These are phyloP conservation scores for Grigorovia yakushimaensis DNA, from an alignment of 805 yeast species.

Conservation along the genomic window DNA sequence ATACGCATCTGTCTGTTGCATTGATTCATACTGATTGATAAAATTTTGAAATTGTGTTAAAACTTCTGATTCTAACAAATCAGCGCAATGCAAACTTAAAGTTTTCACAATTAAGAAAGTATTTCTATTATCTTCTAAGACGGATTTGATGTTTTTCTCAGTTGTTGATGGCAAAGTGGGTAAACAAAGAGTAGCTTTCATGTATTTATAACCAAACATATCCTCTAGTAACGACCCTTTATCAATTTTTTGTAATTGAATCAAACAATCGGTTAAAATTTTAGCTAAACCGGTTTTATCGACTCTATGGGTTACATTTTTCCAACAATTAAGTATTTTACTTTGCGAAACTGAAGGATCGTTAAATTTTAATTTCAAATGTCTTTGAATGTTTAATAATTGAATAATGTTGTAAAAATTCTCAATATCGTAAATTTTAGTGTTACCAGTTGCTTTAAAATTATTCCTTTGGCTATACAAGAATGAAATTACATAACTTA, in stretches of 20 bases:
- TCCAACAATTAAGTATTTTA: conserved; percentile 19
- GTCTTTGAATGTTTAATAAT: conserved; percentile 24
- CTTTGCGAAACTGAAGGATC: conserved; percentile 3
- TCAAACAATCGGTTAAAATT: conserved; percentile 9
- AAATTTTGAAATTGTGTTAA: not conserved
- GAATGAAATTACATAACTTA: conserved; percentile 11
- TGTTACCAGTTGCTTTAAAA: conserved; percentile 16
- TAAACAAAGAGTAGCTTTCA: not conserved
- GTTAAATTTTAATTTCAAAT: conserved; percentile 7
- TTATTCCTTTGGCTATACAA: conserved; percentile 11
- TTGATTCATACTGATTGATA: not conserved
- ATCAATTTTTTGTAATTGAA: conserved; percentile 4
- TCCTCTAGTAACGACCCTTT: not conserved
- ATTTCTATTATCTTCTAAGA: not conserved
- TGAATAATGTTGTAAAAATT: conserved; percentile 22
- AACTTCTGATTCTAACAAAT: not conserved
- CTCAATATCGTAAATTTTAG: conserved; percentile 17
- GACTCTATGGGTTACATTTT: conserved; percentile 8
- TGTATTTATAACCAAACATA: not conserved
- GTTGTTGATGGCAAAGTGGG: not conserved
- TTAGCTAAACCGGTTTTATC: conserved; percentile 20
- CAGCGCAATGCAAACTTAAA: not conserved
- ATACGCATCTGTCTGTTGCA: not conserved
- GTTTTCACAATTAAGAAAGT: not conserved
- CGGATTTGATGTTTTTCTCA: not conserved